Conservation (phyloP, 352 stramenopile species). For the Phytopythium vexans region DNA sequence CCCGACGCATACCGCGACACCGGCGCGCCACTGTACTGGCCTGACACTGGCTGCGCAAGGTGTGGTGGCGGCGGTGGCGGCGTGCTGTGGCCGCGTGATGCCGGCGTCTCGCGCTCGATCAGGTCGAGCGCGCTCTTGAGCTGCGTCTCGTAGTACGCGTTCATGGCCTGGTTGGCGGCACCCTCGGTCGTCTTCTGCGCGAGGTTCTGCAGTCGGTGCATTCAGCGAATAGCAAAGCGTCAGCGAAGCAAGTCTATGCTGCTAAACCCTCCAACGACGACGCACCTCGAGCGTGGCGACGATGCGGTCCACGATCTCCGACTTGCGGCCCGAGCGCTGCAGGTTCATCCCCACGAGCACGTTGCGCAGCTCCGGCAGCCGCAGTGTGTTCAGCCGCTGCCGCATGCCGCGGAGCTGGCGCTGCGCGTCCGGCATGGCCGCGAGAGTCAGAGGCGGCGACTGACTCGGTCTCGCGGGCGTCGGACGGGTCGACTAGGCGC, state of each 20-base stretch:
- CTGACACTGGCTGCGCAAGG: not conserved
- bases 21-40: constrained; percentile 1
- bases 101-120: constrained; percentile 3
- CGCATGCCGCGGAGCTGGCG: constrained; percentile 43
- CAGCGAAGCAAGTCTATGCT: no score
- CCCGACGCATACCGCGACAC: constrained; percentile 4
- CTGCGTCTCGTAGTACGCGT: not conserved
- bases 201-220: constrained; percentile 10
- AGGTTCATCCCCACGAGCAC: constrained; percentile 70
- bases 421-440: constrained; percentile 21
- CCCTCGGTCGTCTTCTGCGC: constrained; percentile 15
- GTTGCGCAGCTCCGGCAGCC: constrained; percentile 73
- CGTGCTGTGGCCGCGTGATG: not conserved
- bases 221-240: not conserved
- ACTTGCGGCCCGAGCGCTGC: constrained; percentile 66
- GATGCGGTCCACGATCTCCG: constrained; percentile 78
- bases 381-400: constrained; percentile 46
- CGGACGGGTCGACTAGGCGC: no score
- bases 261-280: not conserved
- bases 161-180: constrained; percentile 3
- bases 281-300: constrained; percentile 52
- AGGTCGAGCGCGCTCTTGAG: constrained; percentile 4
- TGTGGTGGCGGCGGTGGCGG: not conserved
- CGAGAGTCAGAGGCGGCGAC: no score
- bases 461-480: no score